A percentile compares a stretch with the other conserved stretches of the same genome.
Evolutionary conservation across 768 basidiomycete species (phyloP).

Genomic region (Tephrocybe sp.): DNA sequence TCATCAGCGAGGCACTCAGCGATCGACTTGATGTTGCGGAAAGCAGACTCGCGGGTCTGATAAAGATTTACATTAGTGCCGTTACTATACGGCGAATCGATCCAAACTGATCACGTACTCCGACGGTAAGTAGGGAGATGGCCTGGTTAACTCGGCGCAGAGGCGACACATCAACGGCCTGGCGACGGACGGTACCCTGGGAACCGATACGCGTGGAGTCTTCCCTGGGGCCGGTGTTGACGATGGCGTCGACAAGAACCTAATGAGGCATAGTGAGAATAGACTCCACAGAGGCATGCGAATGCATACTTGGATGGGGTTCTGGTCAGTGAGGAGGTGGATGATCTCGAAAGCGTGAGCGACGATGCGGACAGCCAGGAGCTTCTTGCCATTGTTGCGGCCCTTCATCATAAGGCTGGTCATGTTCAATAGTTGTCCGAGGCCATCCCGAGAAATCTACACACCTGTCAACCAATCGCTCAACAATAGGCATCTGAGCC

Average conservation of each 20-base stretch:
- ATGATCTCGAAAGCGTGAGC: constrained; percentile 99
- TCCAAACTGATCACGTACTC: constrained; percentile 56
- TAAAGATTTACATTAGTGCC: constrained; percentile 1
- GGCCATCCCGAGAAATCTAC: constrained; percentile 20
- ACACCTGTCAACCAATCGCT: constrained; percentile 96
- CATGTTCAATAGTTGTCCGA: background rate
- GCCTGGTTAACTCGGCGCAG: constrained; percentile 98
- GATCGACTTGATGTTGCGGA: constrained; percentile 99
- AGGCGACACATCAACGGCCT: constrained; percentile 99
- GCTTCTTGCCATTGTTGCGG: constrained; percentile 99
- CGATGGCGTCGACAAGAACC: constrained; percentile 97
- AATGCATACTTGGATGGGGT: constrained; percentile 89
- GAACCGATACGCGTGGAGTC: constrained; percentile 99
- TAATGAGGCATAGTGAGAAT: constrained; percentile 24
- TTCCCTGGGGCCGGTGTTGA: constrained; percentile 99
- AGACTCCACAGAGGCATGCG: background rate
- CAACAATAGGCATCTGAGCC: constrained; percentile 99
- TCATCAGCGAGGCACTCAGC: constrained; percentile 99
- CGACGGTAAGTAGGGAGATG: constrained; percentile 90
- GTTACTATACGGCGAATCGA: background rate
- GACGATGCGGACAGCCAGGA: constrained; percentile 98
- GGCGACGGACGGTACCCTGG: constrained; percentile 98
- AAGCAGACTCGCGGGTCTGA: constrained; percentile 98
- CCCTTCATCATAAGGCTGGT: constrained; percentile 99
- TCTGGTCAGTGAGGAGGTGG: constrained; percentile 99